A percentile compares a stretch with the other conserved stretches of the same genome.
Evolutionary conservation across 2,329 filamentous ascomycete species (phyloP).

Genomic region (Arthrobotrys entomopaga): DNA sequence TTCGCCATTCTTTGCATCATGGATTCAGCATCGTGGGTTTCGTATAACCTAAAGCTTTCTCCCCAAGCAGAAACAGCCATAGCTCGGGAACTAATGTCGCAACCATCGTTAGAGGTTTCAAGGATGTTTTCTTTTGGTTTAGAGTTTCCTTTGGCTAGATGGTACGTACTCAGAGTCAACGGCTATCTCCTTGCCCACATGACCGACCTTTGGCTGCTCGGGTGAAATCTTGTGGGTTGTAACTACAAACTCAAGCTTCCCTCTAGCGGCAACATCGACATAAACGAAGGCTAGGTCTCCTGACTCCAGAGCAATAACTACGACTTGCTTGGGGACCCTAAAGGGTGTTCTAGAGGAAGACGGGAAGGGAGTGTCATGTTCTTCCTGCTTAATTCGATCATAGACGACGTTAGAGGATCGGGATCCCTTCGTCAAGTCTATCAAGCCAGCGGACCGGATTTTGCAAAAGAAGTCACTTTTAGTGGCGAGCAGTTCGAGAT

Average conservation of each 20-base stretch:
- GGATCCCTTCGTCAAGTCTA: constrained; percentile 67
- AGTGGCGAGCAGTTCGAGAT: constrained; percentile 78
- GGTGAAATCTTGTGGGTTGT: constrained; percentile 71
- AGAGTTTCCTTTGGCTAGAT: neutral
- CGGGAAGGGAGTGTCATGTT: constrained; percentile 62
- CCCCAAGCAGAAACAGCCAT: constrained; percentile 59
- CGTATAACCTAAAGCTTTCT: constrained; percentile 58
- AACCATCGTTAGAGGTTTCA: neutral
- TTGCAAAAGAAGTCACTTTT: constrained; percentile 81
- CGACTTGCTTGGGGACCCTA: constrained; percentile 77
- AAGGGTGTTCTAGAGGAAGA: constrained; percentile 50
- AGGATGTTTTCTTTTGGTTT: neutral
- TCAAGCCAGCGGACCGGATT: constrained; percentile 80
- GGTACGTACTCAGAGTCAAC: constrained; percentile 77
- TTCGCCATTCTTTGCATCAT: constrained; percentile 41
- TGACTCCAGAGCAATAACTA: constrained; percentile 79
- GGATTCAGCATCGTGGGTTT: constrained; percentile 41
- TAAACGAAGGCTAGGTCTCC: constrained; percentile 82
- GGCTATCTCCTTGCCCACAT: constrained; percentile 74
- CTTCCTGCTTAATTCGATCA: constrained; percentile 61
- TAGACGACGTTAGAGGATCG: constrained; percentile 11
- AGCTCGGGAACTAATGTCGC: constrained; percentile 58
- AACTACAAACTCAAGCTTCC: constrained; percentile 70
- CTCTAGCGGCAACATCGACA: constrained; percentile 65
- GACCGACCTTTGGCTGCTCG: constrained; percentile 67